Evolutionary conservation across 2,329 filamentous ascomycete species (phyloP).

Genomic region (Rhexocercosporidium sp.): DNA sequence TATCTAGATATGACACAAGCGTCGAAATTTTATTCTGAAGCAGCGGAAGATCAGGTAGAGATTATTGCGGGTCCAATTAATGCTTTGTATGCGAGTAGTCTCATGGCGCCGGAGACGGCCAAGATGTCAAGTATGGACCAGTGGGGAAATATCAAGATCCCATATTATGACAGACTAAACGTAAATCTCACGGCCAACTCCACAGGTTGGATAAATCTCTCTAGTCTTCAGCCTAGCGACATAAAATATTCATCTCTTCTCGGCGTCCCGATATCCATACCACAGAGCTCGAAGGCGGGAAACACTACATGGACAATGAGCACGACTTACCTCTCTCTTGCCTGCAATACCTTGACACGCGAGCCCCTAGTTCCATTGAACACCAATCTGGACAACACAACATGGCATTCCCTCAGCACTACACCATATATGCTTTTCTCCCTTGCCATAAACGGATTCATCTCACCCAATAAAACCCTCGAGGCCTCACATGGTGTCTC

Average conservation of each 20-base stretch:
- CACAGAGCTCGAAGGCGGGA: too few species aligned
- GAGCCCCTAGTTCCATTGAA: background rate
- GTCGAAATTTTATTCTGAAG: constrained; percentile 3
- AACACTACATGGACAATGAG: background rate
- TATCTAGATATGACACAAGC: constrained; percentile 1
- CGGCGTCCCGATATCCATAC: background rate
- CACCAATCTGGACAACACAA: background rate
- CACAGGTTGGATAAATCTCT: background rate
- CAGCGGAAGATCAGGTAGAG: background rate
- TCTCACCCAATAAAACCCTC: background rate
- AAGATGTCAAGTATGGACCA: constrained; percentile 14
- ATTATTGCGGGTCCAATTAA: background rate
- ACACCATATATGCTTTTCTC: background rate
- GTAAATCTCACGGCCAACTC: background rate
- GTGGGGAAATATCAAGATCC: constrained; percentile 19
- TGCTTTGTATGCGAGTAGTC: background rate
- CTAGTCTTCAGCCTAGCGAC: background rate
- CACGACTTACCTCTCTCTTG: background rate
- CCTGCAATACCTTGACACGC: background rate
- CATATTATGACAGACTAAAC: constrained; percentile 4
- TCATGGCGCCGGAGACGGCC: constrained; percentile 2
- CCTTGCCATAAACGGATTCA: background rate
- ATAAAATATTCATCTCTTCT: background rate
- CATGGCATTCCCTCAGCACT: background rate
- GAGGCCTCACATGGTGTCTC: background rate